Evolutionary conservation across 108 stramenopile genomes (phyloP).

Genomic region (Fistulifera pelliculosa): DNA sequence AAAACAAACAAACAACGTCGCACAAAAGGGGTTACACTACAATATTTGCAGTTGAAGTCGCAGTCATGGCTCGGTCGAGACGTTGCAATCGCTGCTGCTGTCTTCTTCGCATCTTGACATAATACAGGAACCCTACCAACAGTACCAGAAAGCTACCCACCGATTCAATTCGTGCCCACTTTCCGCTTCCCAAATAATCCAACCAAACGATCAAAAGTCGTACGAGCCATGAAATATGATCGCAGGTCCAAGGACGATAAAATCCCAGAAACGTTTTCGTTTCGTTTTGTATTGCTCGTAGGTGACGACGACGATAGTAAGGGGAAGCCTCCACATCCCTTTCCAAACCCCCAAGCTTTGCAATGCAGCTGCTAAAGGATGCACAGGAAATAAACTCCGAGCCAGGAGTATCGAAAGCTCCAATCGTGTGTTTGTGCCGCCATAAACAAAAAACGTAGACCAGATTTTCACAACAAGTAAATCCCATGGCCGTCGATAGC

Average conservation of each 20-base stretch:
- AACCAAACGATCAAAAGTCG: slow-evolving; percentile 72
- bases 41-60: too few species aligned
- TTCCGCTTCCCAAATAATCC: slow-evolving; percentile 33
- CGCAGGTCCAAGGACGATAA: slow-evolving; percentile 44
- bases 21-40: too few species aligned
- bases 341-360: slow-evolving; percentile 73
- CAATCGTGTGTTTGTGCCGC: slow-evolving; percentile 18
- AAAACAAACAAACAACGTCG: too few species aligned
- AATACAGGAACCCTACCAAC: too few species aligned
- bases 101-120: too few species aligned
- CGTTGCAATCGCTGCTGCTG: too few species aligned
- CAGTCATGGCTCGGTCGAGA: too few species aligned
- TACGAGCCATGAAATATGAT: slow-evolving; percentile 72
- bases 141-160: too few species aligned
- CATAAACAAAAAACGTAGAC: slow-evolving; percentile 82
- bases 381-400: slow-evolving; percentile 67
- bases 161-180: slow-evolving; percentile 3
- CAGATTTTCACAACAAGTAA: slow-evolving; percentile 79
- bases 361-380: slow-evolving; percentile 76
- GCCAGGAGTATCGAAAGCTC: slow-evolving; percentile 61
- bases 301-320: slow-evolving; percentile 30
- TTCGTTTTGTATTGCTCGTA: too few species aligned
- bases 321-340: slow-evolving; percentile 59
- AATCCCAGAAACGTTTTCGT: too few species aligned
- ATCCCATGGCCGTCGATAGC: slow-evolving; percentile 72